A percentile compares a stretch with the other conserved stretches of the same genome.
phyloP scores from a whole-genome alignment of 2,329 filamentous ascomycete genomes.

The Emmonsiellopsis sp. region DNA sequence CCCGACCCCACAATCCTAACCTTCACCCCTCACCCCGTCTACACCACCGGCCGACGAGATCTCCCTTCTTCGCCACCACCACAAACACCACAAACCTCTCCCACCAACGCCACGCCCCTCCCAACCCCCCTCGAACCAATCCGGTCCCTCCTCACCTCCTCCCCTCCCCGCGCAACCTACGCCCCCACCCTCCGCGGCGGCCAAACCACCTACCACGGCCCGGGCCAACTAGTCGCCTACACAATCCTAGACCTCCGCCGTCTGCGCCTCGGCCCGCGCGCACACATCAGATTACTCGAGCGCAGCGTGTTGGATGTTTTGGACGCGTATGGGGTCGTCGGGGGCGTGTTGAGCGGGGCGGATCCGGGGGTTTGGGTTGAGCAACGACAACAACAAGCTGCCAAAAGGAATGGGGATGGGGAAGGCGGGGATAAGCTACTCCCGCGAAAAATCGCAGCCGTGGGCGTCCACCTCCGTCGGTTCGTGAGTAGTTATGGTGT shows the following conservation, averaged over 20 bases:
- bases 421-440: constrained; percentile 16
- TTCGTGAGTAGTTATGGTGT: constrained; percentile 79
- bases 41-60: constrained; percentile 83
- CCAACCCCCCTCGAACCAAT: constrained; percentile 22
- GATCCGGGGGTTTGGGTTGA: constrained; percentile 79
- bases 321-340: constrained; percentile 48
- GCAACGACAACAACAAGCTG: constrained; percentile 9
- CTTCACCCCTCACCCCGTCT: constrained; percentile 73
- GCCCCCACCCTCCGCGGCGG: constrained; percentile 71
- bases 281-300: constrained; percentile 72
- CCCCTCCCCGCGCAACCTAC: constrained; percentile 48
- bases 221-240: constrained; percentile 87
- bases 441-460: constrained; percentile 68
- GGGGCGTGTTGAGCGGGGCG: constrained; percentile 46
- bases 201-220: constrained; percentile 89
- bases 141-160: constrained; percentile 21
- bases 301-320: constrained; percentile 62
- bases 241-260: constrained; percentile 73
- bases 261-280: constrained; percentile 58
- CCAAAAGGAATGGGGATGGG: constrained; percentile 7
- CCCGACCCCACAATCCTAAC: constrained; percentile 67
- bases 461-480: constrained; percentile 83
- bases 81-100: constrained; percentile 23
- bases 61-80: constrained; percentile 24
- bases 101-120: constrained; percentile 27